Base-by-base conservation (phyloP, 1,284 basidiomycete species). In the Uromyces viciae-fabae region DNA sequence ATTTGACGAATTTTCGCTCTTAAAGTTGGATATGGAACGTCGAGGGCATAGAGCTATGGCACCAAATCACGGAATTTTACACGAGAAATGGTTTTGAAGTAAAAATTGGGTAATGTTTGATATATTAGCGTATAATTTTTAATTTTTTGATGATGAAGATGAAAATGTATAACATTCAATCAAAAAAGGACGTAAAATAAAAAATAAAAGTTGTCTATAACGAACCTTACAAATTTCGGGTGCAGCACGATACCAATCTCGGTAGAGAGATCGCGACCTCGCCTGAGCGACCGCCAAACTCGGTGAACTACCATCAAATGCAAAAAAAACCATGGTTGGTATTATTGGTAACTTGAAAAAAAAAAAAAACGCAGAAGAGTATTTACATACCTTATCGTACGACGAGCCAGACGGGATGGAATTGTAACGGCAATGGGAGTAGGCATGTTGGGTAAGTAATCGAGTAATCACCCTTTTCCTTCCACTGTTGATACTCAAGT, bases 231-330 rank as follows among this genome's bases (percentile, higher is more conserved):
- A 80, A 19, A 80, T 80, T 46, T 80, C 78, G 14, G 78, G 78
- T 31, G 28, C 94, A 73, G 91, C 89, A 83, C 95, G 92, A 86
- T 95, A 93, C 93, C 94, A 98, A 85, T 91, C 91, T 82, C 95
- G 89, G 88, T 98, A 99, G 28, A 98, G 90, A 75, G 92, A 88
- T 52, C 95, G 88, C 42, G 91, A 90, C 52, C 93, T 90, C 64
- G 87, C 87, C 60, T 92, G 90, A 4, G 94, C 91, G 81, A 94
- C 91, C n/a, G 88, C 87, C 36, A 91, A 88, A 75, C 87, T 90
- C 7, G 81, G 82, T n/a, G 85, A 85, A 76, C 85, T 84, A 33
- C 82, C 83, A 31, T 46, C 25, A 36, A 28, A 56, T 25, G 25
- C 31, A 40, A 56, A 25, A 33, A 22, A 42, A 46, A 75, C 52